Evolutionary conservation across 495 filamentous ascomycete species (phyloP), one percentile per base, ranked within the genome.

Genomic region (Penicillium flavigenum): DNA sequence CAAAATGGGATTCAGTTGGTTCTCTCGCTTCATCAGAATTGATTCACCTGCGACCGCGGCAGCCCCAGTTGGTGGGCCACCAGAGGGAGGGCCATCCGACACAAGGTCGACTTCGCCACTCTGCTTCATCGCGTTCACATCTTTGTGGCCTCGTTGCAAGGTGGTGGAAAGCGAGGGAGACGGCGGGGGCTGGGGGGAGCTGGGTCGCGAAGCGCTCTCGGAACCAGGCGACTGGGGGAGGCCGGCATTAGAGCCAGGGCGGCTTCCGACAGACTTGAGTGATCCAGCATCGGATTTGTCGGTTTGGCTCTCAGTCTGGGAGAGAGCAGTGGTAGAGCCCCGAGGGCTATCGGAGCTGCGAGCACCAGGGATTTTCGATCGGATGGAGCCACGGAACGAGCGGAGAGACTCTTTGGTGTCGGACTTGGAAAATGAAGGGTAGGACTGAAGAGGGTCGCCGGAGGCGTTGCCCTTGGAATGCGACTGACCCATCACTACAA

Each of bases 321-420:
- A 77, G 20, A 91, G 79, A 32, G 79, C 81, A 11, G 83, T 72
- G 12, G 83, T 78, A 14, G 93, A 96, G 60, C 73, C 83, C 50
- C 90, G 81, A 36, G 95, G 92, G 67, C 92, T 98, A 68, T 82
- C 71, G 72, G 75, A 64, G 78, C 82, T 60, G 72, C 86, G 81
- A 72, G 83, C 69, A 68, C 83, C 80, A 72, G 86, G 70, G 65
- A 93, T 86, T 81, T 94, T 91, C n/a, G 84, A 88, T 41, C 83
- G 77, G 59, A 91, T 82, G 1, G 85, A 84, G 38, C 81, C 86
- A 47, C 86, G 81, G 65, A 98, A 83, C 1, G 94, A 98, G 47
- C 93, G 88, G 20, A 89, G 80, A 10, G 94, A 98, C 62, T 96
- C 95, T 72, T 92, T 92, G 39, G 94, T 98, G 71, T 98, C 94